Base-by-base conservation (phyloP, 2,329 filamentous ascomycete species). In the Ascomycota sp. region DNA sequence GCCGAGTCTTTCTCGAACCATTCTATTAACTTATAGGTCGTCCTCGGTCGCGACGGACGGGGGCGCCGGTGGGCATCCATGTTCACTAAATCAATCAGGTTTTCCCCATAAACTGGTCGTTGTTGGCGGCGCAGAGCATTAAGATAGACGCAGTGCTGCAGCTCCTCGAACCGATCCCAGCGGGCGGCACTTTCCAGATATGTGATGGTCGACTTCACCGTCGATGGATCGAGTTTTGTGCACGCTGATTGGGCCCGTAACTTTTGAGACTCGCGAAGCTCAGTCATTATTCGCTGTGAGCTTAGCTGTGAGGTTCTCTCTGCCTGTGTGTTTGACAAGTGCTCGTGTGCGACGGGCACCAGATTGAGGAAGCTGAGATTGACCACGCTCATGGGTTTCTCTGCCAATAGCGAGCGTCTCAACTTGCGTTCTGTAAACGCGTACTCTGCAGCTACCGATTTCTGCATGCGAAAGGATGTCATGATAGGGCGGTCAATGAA, bases 401-500 rank as follows among this genome's bases (percentile, higher is more conserved):
- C 55, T 13, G 64, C 59, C n/a, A 81, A 55, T 6, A 91, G 52
- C 11, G 67, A 67, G 33, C 64, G 65, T 13, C 77, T 68, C 30
- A 95, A 58, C 24, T 80, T 60, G 2, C 69, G 57, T 40, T 91
- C 79, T 26, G 76, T 78, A 34, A 69, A 61, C 43, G 76, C 73
- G 45, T 76, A 95, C 27, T 77, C 70, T 2, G 76, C 71, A 7
- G 74, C 61, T 3, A 82, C 73, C 3, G 84, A 91, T 40, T 66
- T 76, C 24, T 70, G 64, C 77, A 95, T 92, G 4, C 83, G 81
- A 52, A 93, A 92, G 1, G 89, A 95, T 0, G 86, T 98, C 56
- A 92, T 89, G 46, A 98, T 95, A 1, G 83, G 84, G 11, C 89
- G 72, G 38, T 92, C 92, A 43, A 95, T 79, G 46, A 98, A 98